phyloP scores from a whole-genome alignment of 805 yeast genomes.

The Starmerella floricola region DNA sequence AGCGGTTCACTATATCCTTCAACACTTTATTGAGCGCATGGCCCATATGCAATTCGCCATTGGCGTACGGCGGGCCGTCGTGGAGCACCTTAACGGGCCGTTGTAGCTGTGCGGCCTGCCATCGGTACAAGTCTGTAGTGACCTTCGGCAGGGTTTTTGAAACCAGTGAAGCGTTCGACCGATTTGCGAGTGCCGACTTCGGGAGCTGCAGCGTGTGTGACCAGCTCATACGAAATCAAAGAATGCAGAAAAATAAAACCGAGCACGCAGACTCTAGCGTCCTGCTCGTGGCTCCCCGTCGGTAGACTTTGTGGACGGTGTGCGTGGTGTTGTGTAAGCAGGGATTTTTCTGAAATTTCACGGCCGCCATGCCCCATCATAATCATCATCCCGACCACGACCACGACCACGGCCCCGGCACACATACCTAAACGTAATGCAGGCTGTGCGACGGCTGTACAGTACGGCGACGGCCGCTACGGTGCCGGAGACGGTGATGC shows the following conservation, averaged over 20 bases:
- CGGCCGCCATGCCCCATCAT: no score
- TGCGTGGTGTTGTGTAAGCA: no score
- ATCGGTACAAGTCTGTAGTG: constrained; percentile 48
- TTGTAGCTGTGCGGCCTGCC: constrained; percentile 38
- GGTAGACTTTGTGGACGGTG: no score
- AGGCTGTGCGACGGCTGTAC: no score
- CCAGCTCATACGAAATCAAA: constrained; percentile 30
- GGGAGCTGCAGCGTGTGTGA: constrained; percentile 54
- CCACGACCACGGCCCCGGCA: background rate
- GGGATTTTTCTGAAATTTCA: background rate
- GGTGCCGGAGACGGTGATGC: background rate
- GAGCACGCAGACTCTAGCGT: no score
- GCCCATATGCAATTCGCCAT: constrained; percentile 83
- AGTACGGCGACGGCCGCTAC: background rate
- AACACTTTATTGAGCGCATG: constrained; percentile 84
- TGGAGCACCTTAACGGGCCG: constrained; percentile 49
- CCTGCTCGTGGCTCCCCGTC: no score
- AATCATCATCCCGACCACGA: no score
- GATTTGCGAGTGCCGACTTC: constrained; percentile 50
- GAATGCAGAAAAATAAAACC: no score
- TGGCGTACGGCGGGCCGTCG: constrained; percentile 98
- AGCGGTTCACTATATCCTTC: constrained; percentile 75
- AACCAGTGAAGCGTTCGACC: constrained; percentile 37
- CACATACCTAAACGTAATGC: no score
- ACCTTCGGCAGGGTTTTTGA: constrained; percentile 41